Base-by-base conservation (phyloP, 129 eudicot species). In the Calendula officinalis region DNA sequence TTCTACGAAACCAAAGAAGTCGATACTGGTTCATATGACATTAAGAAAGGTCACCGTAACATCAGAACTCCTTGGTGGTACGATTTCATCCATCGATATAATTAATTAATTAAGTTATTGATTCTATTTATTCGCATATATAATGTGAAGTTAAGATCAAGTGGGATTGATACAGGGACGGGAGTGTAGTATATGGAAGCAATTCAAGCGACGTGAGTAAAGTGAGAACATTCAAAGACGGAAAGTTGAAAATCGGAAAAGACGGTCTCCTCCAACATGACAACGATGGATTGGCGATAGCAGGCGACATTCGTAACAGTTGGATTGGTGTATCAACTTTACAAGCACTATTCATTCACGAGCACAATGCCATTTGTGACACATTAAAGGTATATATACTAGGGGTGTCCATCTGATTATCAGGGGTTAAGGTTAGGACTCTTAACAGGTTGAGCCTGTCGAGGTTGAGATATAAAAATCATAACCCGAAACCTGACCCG, bases 1-100 rank as follows among this genome's bases (percentile, higher is more conserved):
- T 82, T 81, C 54, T 70, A 76, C 64, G 22, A 73, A 61, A 68
- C 94, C 36, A 79, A 82, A 55, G 70, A 76, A 46, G 63, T 79
- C 48, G 77, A 75, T 12, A 76, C 84, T 1, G 85, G 85, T n/a
- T 46, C 56, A 5, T 8, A 39, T 30, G 85, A 75, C 6, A 79
- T 85, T 36, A 73, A 54, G 68, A 70, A 67, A 13, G 94, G 85
- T 7, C 73, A 72, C 62, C 64, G 67, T 57, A 85, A 82, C 66
- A 81, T 64, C 41, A 76, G 85, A 64, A 82, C 85, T 45, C 76
- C 88, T 9, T 85, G 94, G 94, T 85, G 94, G 94, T 85, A 85
- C 40, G 85, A 16, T 68, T 7, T 68, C 36, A n/a, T n/a, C 30
- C 30, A 22, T n/a, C 30, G 30, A 22, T 22, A 22, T 22, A 22